These are phyloP conservation scores for Saccharomycopsis hybrid DNA, from an alignment of 1,139 yeast species.

Conservation along the genomic window DNA sequence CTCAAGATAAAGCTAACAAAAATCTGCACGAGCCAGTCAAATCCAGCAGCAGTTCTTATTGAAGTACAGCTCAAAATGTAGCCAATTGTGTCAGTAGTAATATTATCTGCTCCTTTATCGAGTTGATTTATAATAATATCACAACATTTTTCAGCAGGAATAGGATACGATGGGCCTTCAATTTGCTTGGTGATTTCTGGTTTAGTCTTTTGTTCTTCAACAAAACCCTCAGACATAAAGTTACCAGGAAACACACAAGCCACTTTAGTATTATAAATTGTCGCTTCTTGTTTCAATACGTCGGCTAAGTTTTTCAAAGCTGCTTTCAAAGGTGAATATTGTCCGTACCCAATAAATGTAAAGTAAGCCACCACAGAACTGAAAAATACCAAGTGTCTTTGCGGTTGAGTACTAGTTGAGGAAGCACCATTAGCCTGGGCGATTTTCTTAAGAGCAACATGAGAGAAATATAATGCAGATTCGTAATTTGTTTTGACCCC, in stretches of 20 bases:
- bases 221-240: constrained; percentile 82
- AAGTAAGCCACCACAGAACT: constrained; percentile 79
- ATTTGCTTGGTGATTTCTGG: constrained; percentile 76
- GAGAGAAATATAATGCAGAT: constrained; percentile 67
- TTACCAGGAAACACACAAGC: constrained; percentile 80
- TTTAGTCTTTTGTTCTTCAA: constrained; percentile 74
- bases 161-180: constrained; percentile 79
- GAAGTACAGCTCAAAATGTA: constrained; percentile 69
- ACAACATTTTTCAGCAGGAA: constrained; percentile 64
- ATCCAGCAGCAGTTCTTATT: constrained; percentile 67
- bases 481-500: constrained; percentile 69
- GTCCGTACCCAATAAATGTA: constrained; percentile 86
- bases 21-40: constrained; percentile 48
- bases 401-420: neutral
- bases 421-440: constrained; percentile 21
- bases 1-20: constrained; percentile 41
- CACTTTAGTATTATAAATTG: constrained; percentile 57
- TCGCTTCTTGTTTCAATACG: constrained; percentile 73
- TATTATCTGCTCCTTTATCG: constrained; percentile 59
- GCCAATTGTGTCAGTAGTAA: constrained; percentile 80
- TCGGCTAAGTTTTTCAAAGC: constrained; percentile 74
- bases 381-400: constrained; percentile 63
- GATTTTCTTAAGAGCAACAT: constrained; percentile 42
- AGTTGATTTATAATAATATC: constrained; percentile 50
- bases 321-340: constrained; percentile 85